Evolutionary conservation across 345 rosid species (phyloP), one percentile per base, ranked within the genome.

Genomic region (Eucalyptus pumila): DNA sequence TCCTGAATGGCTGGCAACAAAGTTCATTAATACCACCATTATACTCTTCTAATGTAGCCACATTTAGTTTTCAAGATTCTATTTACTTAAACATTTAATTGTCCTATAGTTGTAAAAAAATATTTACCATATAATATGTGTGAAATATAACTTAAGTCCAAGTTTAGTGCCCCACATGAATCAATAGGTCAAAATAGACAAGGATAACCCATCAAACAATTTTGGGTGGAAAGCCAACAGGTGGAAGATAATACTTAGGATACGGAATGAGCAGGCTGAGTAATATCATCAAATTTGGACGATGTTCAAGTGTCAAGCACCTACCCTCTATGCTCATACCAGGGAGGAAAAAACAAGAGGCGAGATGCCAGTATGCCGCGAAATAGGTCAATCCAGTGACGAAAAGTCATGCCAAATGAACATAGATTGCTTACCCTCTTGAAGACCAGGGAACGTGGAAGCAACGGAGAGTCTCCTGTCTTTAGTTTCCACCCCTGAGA

Each of bases 391-490:
- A 62, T 27, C 8, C 69, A 62, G 69, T 62, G 32, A 62, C 1
- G 69, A 62, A 30, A 62, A 27, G 69, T 13, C 9, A 27, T 62
- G 69, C 34, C 69, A 62, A 27, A 27, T 27, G 69, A 27, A 19
- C 52, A 5, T 44, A 14, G 11, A 32, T 24, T 23, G 30, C 16
- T 56, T 95, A 97, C 99, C 98, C 94, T 95, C 94, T 88, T 95
- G 98, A 92, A 94, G 96, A 90, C 95, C 98, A 89, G 96, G 93
- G 91, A 97, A 96, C 48, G 99, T 96, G 90, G 97, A 91, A 65
- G 99, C 97, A 26, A 96, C 95, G n/a, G 98, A 94, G 86, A 96
- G 93, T 58, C 97, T 93, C 88, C 97, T 95, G 67, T 95, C 97
- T 89, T 91, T 95, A 69, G 98, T 94, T 92, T 95, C 98, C 87